Percentiles rank a stretch among this genome's conserved stretches.
These are phyloP conservation scores for Podaxis sp. DNA, from an alignment of 768 basidiomycete species.

Conservation along the genomic window DNA sequence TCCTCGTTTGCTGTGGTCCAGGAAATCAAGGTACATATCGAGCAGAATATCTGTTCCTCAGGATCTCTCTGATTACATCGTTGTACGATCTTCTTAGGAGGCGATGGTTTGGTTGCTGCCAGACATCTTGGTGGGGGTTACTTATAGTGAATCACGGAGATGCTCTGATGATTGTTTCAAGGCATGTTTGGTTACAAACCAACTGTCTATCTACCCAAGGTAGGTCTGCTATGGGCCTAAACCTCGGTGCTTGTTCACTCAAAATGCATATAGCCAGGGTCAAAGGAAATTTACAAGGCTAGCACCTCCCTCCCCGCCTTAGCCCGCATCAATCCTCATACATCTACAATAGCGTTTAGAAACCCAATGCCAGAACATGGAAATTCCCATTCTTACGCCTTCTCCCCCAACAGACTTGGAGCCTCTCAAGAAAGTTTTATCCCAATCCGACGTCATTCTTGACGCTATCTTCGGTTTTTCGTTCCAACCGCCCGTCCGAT, in stretches of 20 bases:
- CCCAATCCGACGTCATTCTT: constrained; percentile 76
- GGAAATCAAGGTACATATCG: constrained; percentile 77
- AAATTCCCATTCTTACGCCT: constrained; percentile 68
- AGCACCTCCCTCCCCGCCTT: not conserved
- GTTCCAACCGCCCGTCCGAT: constrained; percentile 86
- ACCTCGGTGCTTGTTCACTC: not conserved
- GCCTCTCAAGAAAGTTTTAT: constrained; percentile 48
- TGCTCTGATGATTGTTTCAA: constrained; percentile 26
- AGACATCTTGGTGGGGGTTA: constrained; percentile 75
- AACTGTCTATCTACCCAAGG: constrained; percentile 93
- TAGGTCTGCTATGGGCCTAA: constrained; percentile 23
- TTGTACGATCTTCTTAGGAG: constrained; percentile 42
- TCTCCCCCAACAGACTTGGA: constrained; percentile 38
- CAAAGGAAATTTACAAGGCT: constrained; percentile 91
- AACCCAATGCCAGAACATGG: constrained; percentile 86
- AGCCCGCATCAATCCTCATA: not conserved
- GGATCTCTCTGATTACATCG: too few relatives aligned
- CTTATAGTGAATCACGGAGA: constrained; percentile 1
- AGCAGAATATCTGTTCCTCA: not conserved
- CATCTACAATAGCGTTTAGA: constrained; percentile 61
- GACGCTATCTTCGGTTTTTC: constrained; percentile 99
- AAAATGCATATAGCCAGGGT: constrained; percentile 64
- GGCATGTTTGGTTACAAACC: constrained; percentile 93
- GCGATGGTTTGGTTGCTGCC: constrained; percentile 96
- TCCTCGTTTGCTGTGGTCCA: constrained; percentile 95